Percentiles rank a stretch among this genome's conserved stretches.
Conservation (phyloP, 495 filamentous ascomycete genomes). For the Aspergillus biplanus region DNA sequence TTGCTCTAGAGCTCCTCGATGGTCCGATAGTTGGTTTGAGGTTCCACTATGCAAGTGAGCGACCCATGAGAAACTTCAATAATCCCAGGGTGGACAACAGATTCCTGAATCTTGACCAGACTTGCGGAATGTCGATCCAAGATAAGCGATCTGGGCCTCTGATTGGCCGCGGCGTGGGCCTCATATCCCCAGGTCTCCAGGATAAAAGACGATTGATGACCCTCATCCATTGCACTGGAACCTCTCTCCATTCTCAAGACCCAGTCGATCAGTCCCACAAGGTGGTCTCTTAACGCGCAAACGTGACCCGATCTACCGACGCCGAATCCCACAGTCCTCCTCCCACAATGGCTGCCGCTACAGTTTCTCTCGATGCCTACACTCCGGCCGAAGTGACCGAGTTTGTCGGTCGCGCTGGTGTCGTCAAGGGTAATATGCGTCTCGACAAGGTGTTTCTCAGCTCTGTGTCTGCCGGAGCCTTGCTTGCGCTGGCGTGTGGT, state of each 20-base stretch:
- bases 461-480: constrained; percentile 53
- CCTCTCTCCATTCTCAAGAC: no score
- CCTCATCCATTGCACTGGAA: background rate
- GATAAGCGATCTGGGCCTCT: background rate
- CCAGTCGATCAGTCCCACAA: no score
- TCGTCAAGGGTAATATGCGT: constrained; percentile 55
- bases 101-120: background rate
- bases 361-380: constrained; percentile 41
- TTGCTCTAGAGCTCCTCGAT: background rate
- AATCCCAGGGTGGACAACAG: background rate
- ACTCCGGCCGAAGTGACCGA: constrained; percentile 51
- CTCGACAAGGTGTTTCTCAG: constrained; percentile 60
- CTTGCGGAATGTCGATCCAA: background rate
- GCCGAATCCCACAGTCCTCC: background rate
- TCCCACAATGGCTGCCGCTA: constrained; percentile 18
- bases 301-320: no score
- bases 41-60: background rate
- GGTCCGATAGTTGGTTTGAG: background rate
- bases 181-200: background rate
- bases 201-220: background rate
- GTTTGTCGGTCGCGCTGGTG: constrained; percentile 48
- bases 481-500: constrained; percentile 58
- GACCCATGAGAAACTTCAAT: background rate
- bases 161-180: background rate
- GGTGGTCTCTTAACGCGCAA: no score